These are phyloP conservation scores for Aaosphaeria pasadenensis DNA, from an alignment of 2,329 filamentous ascomycete species.

Conservation along the genomic window DNA sequence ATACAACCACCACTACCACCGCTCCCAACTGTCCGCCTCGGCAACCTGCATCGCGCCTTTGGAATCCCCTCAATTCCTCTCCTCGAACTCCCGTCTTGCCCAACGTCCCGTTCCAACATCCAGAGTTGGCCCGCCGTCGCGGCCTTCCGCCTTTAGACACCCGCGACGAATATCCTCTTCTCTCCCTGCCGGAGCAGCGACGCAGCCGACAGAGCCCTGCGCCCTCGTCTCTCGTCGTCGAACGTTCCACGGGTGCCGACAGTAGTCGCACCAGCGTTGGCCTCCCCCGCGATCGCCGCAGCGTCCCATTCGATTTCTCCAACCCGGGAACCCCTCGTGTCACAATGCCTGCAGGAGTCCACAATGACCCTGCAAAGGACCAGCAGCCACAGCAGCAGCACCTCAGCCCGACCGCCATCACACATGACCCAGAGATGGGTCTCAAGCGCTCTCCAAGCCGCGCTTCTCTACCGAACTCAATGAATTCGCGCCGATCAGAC, in stretches of 20 bases:
- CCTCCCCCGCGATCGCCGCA: slow-evolving; percentile 42
- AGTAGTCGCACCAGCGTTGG: slow-evolving; percentile 52
- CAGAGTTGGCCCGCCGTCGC: slow-evolving; percentile 9
- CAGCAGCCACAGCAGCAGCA: background rate
- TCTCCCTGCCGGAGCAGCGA: slow-evolving; percentile 57
- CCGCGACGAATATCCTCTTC: slow-evolving; percentile 54
- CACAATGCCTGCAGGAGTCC: slow-evolving; percentile 16
- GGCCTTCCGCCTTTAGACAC: slow-evolving; percentile 29
- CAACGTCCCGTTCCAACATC: slow-evolving; percentile 43
- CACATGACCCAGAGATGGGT: slow-evolving; percentile 25
- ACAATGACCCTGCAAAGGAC: background rate
- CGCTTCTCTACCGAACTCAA: slow-evolving; percentile 27
- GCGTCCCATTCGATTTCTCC: slow-evolving; percentile 19
- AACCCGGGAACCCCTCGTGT: slow-evolving; percentile 22
- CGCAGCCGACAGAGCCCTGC: slow-evolving; percentile 49
- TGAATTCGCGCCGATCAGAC: slow-evolving; percentile 18
- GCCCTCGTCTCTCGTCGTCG: slow-evolving; percentile 33
- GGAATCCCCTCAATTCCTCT: slow-evolving; percentile 61
- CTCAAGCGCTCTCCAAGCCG: slow-evolving; percentile 9
- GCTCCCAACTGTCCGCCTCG: slow-evolving; percentile 19
- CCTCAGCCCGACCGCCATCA: slow-evolving; percentile 7
- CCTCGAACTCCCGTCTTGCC: slow-evolving; percentile 46
- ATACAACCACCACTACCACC: background rate
- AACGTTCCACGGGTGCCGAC: slow-evolving; percentile 43
- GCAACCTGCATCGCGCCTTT: slow-evolving; percentile 51